Conservation (phyloP, 805 yeast genomes). For the Myxozyma vanderwaltii region DNA sequence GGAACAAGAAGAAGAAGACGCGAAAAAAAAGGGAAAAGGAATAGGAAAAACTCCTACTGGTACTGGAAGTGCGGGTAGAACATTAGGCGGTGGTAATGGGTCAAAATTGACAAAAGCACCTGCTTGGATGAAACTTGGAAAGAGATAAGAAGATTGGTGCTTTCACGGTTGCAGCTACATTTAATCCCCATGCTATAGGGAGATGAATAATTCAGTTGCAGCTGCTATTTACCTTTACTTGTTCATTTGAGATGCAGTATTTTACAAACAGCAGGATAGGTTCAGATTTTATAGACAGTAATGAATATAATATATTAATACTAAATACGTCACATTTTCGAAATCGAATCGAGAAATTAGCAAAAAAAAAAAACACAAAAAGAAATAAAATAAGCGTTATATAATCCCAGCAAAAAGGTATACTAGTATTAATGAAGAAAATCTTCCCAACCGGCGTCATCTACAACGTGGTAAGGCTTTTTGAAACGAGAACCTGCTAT, state of each 20-base stretch:
- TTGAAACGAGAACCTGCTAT: not conserved
- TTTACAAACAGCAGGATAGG: too few relatives aligned
- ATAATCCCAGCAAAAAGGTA: too few relatives aligned
- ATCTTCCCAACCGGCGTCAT: not conserved
- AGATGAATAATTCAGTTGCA: too few relatives aligned
- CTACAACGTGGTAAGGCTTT: not conserved
- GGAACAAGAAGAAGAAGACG: slow-evolving; percentile 13
- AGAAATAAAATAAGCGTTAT: not conserved
- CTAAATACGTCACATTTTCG: too few relatives aligned
- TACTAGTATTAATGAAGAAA: not conserved
- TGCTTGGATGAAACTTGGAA: slow-evolving; percentile 30
- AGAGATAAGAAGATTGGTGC: not conserved
- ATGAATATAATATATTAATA: too few relatives aligned
- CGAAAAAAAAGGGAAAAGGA: slow-evolving; percentile 10
- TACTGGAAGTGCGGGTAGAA: slow-evolving; percentile 13
- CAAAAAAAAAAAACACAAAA: not conserved
- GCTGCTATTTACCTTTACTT: too few relatives aligned
- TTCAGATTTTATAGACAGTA: too few relatives aligned
- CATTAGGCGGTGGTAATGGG: slow-evolving; percentile 11
- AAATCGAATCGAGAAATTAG: too few relatives aligned
- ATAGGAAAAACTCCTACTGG: slow-evolving; percentile 13
- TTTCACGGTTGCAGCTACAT: too few relatives aligned
- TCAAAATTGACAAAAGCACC: slow-evolving; percentile 23
- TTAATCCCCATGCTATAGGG: too few relatives aligned
- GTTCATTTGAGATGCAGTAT: too few relatives aligned